phyloP scores from a whole-genome alignment of 1,139 yeast species.

The Sugiyamaella pinicola region DNA sequence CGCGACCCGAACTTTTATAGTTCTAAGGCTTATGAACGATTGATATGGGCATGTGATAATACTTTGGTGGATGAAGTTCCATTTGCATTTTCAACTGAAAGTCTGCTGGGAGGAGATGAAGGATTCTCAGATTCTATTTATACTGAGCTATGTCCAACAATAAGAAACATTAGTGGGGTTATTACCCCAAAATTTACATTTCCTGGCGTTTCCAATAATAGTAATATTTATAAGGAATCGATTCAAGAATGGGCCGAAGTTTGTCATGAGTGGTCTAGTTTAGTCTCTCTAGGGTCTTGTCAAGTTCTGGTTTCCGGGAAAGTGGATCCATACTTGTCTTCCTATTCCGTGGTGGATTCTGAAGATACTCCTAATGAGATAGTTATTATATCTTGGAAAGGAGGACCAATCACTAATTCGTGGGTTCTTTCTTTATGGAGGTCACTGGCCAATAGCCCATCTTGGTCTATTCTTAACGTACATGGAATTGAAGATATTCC shows the following conservation, averaged over 20 bases:
- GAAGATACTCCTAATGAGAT: conserved; percentile 21
- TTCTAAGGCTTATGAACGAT: conserved; percentile 37
- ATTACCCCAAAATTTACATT: conserved; percentile 25
- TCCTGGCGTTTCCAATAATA: conserved; percentile 12
- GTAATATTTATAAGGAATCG: conserved; percentile 25
- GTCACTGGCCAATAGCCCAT: neutral
- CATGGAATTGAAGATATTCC: conserved; percentile 40
- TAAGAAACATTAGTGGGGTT: conserved; percentile 11
- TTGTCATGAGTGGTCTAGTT: conserved; percentile 40
- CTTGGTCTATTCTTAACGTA: conserved; percentile 34
- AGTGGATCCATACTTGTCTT: conserved; percentile 35
- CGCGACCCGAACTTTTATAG: conserved; percentile 10
- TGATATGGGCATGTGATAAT: conserved; percentile 47
- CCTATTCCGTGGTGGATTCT: conserved; percentile 31
- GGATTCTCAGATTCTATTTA: neutral
- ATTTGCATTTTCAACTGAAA: conserved; percentile 17
- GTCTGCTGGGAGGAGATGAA: neutral
- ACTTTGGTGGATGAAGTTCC: conserved; percentile 24
- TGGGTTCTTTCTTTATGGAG: conserved; percentile 25
- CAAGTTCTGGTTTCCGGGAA: conserved; percentile 23
- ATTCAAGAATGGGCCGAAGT: conserved; percentile 39
- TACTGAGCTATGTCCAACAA: conserved; percentile 1
- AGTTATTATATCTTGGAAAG: conserved; percentile 24
- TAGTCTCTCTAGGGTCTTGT: conserved; percentile 33
- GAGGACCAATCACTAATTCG: conserved; percentile 29